Base-by-base conservation (phyloP, 2,329 filamentous ascomycete genomes). In the Lomentospora prolificans region DNA sequence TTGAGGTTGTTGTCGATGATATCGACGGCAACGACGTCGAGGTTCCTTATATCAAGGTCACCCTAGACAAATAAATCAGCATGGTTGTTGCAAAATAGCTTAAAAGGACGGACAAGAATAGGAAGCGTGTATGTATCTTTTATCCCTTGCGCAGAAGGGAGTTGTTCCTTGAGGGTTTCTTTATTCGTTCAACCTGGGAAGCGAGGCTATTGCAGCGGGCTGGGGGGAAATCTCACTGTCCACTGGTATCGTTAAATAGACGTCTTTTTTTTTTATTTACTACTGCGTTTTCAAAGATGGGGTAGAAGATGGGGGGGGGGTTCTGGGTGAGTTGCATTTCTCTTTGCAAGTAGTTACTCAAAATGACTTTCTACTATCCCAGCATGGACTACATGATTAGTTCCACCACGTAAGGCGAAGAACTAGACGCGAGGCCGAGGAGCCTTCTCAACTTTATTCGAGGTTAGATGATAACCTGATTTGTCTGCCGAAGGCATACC, bases 41-140 rank as follows among this genome's bases (percentile, higher is more conserved):
- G 73, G 87, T 97, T 62, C 94, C 94, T 3, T 97, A 96, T 69
- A 89, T 97, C 65, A 95, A 92, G 84, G 84, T 96, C 61, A 92
- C 86, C 75, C 74, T 90, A 61, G 66, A 55, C 19, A 48, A 50
- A 41, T 55, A 48, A 31, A 24, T 4, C 22, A 6, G 12, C 1
- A 31, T 72, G 61, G 72, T 67, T 57, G 64, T 58, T 33, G 30
- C 51, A 22, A 22, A 10, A 36, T 22, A 19, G 44, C 44, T 48
- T 22, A 22, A 12, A 12, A 17, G 4, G 8, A 22, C 12, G 17
- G 22, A 17, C 19, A 46, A 46, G 33, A 27, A 9, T 27, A 30
- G 31, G 17, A 30, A 51, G 28, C 12, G 17, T 48, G 44, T 48
- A 48, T 25, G 17, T 48, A 48, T 48, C 22, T 48, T 48, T 48